Percentiles rank a stretch among this genome's conserved stretches.
Conservation (phyloP, 2,329 filamentous ascomycete genomes). For the Mycosphaerella arachidis region DNA sequence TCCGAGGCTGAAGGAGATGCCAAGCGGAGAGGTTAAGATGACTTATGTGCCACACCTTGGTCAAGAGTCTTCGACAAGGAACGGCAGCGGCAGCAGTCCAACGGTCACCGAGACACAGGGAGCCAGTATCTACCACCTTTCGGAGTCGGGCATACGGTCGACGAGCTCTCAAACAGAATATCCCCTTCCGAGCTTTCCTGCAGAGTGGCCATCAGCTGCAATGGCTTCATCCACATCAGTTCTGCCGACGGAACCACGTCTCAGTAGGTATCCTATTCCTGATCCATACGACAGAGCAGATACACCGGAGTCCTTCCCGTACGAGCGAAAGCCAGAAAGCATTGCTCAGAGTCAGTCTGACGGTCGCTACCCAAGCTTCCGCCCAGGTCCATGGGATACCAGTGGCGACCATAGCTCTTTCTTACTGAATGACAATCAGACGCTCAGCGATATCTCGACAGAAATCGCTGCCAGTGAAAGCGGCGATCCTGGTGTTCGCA, state of each 20-base stretch:
- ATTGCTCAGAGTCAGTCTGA: conserved; percentile 15
- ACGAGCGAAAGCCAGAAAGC: conserved; percentile 18
- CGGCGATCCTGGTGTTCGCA: conserved; percentile 39
- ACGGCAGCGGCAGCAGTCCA: conserved; percentile 14
- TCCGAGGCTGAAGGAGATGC: conserved; percentile 11
- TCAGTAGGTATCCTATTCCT: conserved; percentile 17
- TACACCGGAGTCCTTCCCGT: conserved; percentile 17
- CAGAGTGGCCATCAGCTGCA: neutral
- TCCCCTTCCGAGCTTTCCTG: conserved; percentile 1
- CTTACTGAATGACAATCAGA: conserved; percentile 51
- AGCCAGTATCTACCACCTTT: conserved; percentile 32
- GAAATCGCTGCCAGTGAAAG: conserved; percentile 48
- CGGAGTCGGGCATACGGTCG: conserved; percentile 17
- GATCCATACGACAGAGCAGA: conserved; percentile 13
- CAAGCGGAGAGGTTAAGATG: conserved; percentile 12
- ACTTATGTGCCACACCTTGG: conserved; percentile 12
- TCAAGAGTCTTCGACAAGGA: conserved; percentile 6
- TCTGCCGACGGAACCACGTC: conserved; percentile 6
- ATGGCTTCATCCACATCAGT: conserved; percentile 17
- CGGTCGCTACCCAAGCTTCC: conserved; percentile 15
- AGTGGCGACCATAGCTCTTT: conserved; percentile 40
- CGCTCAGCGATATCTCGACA: conserved; percentile 52
- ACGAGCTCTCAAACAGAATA: conserved; percentile 6
- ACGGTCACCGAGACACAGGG: conserved; percentile 30
- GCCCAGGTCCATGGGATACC: conserved; percentile 12